These are phyloP conservation scores for Trebouxia sp. DNA, from an alignment of 139 green algal genomes.

Conservation along the genomic window DNA sequence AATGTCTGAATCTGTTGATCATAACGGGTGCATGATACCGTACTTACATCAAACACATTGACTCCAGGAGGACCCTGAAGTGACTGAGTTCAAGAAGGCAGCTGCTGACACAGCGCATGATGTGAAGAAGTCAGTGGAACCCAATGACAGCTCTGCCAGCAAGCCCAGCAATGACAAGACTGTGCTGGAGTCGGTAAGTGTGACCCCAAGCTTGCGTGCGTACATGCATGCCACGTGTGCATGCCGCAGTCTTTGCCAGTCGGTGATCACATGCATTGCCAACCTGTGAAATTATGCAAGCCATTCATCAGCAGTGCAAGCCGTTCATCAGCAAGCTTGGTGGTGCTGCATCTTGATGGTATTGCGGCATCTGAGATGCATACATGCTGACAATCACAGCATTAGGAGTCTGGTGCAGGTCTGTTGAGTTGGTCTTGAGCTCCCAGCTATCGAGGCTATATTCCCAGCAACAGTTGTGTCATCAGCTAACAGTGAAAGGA, in stretches of 20 bases:
- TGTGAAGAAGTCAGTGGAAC: slow-evolving; percentile 14
- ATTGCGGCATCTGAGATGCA: too few species aligned
- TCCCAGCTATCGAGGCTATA: not conserved
- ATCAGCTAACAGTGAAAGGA: not conserved
- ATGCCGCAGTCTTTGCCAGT: too few species aligned
- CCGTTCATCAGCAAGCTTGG: not conserved
- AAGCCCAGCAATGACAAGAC: slow-evolving; percentile 6
- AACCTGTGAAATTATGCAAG: not conserved
- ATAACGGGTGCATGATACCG: not conserved
- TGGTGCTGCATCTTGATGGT: too few species aligned
- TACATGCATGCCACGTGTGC: too few species aligned
- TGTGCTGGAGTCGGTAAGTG: not conserved
- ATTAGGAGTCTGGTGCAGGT: not conserved
- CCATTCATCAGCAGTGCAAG: too few species aligned
- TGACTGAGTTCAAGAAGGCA: slow-evolving; percentile 2
- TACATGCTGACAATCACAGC: not conserved
- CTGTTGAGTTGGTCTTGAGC: not conserved
- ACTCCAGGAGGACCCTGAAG: slow-evolving; percentile 23
- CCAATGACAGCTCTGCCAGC: not conserved
- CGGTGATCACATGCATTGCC: too few species aligned
- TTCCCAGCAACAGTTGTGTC: not conserved
- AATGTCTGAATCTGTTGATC: not conserved
- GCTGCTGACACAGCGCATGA: slow-evolving; percentile 25
- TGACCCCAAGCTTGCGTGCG: too few species aligned
- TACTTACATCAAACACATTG: not conserved